phyloP scores from a whole-genome alignment of 2,329 filamentous ascomycete genomes.

The Alternaria sp. region DNA sequence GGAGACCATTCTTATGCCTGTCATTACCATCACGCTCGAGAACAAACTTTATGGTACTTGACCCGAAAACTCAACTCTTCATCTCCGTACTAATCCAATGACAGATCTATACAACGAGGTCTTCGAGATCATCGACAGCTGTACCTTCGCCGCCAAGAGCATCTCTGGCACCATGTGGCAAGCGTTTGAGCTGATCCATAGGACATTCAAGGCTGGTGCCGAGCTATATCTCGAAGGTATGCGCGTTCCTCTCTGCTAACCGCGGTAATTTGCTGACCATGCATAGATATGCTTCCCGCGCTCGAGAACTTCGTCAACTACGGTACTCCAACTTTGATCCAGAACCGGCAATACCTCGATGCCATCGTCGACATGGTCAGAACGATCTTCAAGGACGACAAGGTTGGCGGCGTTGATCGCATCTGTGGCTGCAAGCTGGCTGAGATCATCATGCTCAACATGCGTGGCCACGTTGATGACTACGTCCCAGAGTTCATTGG shows the following conservation, averaged over 20 bases:
- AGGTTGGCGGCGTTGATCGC: constrained; percentile 90
- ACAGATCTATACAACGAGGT: constrained; percentile 94
- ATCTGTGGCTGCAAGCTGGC: constrained; percentile 98
- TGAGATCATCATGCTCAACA: constrained; percentile 95
- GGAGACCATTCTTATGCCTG: constrained; percentile 94
- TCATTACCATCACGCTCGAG: constrained; percentile 93
- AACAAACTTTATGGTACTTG: constrained; percentile 88
- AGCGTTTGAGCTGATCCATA: constrained; percentile 94
- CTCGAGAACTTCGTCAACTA: constrained; percentile 98
- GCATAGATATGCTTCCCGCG: constrained; percentile 88
- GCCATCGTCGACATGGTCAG: constrained; percentile 93
- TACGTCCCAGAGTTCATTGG: constrained; percentile 88
- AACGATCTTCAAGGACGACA: constrained; percentile 91
- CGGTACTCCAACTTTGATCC: constrained; percentile 77
- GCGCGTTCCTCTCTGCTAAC: background rate
- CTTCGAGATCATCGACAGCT: constrained; percentile 99
- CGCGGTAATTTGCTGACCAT: constrained; percentile 11
- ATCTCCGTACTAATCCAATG: constrained; percentile 26
- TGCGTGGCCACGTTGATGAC: constrained; percentile 85
- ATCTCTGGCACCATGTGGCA: constrained; percentile 99
- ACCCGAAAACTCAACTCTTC: background rate
- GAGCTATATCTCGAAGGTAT: constrained; percentile 87
- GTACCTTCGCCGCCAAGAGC: constrained; percentile 94
- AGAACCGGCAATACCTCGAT: constrained; percentile 85
- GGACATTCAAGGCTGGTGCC: constrained; percentile 95